Base-by-base conservation (phyloP, 2,329 filamentous ascomycete genomes). In the Apiospora marii region DNA sequence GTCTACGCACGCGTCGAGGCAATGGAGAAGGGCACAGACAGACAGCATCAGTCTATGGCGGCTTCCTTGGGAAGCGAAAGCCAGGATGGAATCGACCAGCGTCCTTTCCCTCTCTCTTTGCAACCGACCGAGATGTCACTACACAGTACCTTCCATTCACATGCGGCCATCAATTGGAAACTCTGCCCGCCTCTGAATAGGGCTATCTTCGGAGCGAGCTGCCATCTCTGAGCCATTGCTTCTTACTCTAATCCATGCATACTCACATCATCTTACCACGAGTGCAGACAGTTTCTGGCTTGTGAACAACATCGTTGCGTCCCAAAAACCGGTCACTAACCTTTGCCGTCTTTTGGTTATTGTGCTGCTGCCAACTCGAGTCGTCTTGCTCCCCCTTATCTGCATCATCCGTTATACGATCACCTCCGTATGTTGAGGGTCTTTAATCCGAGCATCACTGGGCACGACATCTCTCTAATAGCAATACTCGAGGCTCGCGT, bases 261-360 rank as follows among this genome's bases (percentile, higher is more conserved):
- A 64, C 19, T 64, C 58, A 64, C 58, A 64, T 64, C 58, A 64
- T 64, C 34, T 64, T 64, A 64, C 34, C 30, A 41, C 58, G 19
- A 19, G 3, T 64, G 58, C 34, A 64, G 22, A 64, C 34, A 41
- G 12, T n/a, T 24, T 10, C 19, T n/a, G 58, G 34, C 58, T 64
- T 64, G 34, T n/a, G 19, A 24, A 13, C 1, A n/a, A 3, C 13
- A 19, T 64, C 10, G 30, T 7, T 64, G 19, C 34, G 34, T 34
- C 34, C 58, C 41, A 22, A 34, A 64, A 22, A 64, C 6, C 19
- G 34, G 58, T 24, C 34, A n/a, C 19, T 22, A 1, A 4, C 8
- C n/a, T 34, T 30, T 64, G 19, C 41, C 30, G 37, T 41, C 34
- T 41, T 64, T 64, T 41, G 58, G 34, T 64, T 64, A 41, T 12